phyloP scores from a whole-genome alignment of 805 yeast genomes.

The Metschnikowia matae region DNA sequence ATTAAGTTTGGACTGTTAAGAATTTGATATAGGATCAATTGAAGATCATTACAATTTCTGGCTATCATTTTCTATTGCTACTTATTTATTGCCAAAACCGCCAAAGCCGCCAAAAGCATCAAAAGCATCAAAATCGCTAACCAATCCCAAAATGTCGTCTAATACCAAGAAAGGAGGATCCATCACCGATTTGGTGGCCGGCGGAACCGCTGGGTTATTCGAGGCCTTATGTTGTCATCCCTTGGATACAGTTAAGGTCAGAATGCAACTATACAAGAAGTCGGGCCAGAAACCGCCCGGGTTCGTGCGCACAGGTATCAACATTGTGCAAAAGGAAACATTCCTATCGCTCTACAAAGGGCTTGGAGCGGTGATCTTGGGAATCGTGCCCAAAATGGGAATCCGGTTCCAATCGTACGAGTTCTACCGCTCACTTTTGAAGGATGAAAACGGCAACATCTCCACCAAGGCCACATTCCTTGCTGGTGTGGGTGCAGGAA shows the following conservation, averaged over 20 bases:
- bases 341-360: constrained; percentile 89
- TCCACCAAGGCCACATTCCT: constrained; percentile 73
- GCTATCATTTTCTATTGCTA: neutral
- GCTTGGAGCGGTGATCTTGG: constrained; percentile 93
- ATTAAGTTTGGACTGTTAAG: too few relatives aligned
- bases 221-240: constrained; percentile 99
- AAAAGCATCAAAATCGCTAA: too few relatives aligned
- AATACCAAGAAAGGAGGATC: constrained; percentile 34
- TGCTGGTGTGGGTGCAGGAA: constrained; percentile 97
- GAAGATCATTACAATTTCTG: too few relatives aligned
- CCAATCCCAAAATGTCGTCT: constrained; percentile 8
- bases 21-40: too few relatives aligned
- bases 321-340: constrained; percentile 76
- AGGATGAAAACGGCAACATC: constrained; percentile 60
- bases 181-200: constrained; percentile 74
- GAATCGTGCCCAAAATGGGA: constrained; percentile 98
- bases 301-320: constrained; percentile 73
- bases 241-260: constrained; percentile 93
- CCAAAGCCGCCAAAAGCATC: too few relatives aligned
- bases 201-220: constrained; percentile 95
- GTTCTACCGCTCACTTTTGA: constrained; percentile 69
- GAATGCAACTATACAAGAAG: constrained; percentile 88
- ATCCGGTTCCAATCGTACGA: constrained; percentile 94
- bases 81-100: neutral
- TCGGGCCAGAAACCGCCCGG: constrained; percentile 80